Evolutionary conservation across 148 eudicot species (phyloP), one percentile per base, ranked within the genome.

Genomic region (Fagopyrum tataricum): DNA sequence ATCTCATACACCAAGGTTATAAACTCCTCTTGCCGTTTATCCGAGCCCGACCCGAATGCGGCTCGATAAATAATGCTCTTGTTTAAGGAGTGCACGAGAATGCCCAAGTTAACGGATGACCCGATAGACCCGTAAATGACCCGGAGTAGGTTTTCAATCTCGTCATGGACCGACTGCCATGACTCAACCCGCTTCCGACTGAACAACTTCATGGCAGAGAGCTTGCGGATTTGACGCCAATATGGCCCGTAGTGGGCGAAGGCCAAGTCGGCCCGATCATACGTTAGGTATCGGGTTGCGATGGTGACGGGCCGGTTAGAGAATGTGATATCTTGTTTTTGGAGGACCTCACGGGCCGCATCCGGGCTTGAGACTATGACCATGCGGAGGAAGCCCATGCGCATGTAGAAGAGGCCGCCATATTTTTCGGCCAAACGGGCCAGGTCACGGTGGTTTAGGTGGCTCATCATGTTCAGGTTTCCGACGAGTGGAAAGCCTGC

Each of bases 181-280:
- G 93, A 87, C 82, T 84, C 93, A n/a, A 87, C 89, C 53, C 93
- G 81, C 24, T 82, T 87, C 0, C 93, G 83, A 79, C 90, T 87
- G 72, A 89, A 87, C 4, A 89, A 76, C 71, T 88, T 87, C 86
- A 87, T 87, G 75, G 85, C 91, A 64, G 89, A 89, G 15, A 89
- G 83, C 73, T 87, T 89, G 15, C 94, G 89, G 89, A 87, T 87
- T 76, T 89, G 91, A 12, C 94, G 94, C 94, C 94, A 89, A 64
- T 85, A 89, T 7, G 91, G 94, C 71, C 94, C 94, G 73, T 87
- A 89, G 72, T 87, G 85, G 17, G 94, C 89, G 67, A 89, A 89
- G 4, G 88, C 91, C 40, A 80, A 12, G 49, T 80, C 83, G 5
- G 75, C 80, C 4, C 66, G 72, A 8, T 77, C 72, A 41, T 83